Evolutionary conservation across 805 yeast species (phyloP).

Genomic region (Spathaspora arborariae): DNA sequence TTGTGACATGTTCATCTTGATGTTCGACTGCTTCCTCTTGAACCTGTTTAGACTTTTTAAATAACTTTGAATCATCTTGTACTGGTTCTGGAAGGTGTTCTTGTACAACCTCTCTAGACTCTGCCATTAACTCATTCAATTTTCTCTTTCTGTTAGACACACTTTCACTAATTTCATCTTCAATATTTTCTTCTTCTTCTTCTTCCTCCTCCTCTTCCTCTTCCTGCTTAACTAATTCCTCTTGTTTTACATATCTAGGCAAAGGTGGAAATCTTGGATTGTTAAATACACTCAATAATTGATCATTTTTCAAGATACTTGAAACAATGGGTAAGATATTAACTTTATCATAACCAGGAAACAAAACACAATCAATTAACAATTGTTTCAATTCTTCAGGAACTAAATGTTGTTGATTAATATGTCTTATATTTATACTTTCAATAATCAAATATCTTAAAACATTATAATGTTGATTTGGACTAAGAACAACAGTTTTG

Average conservation of each 20-base stretch:
- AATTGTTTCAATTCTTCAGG: slow-evolving; percentile 30
- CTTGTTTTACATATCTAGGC: slow-evolving; percentile 21
- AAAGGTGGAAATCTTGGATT: slow-evolving; percentile 74
- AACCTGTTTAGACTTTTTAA: slow-evolving; percentile 3
- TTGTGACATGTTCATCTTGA: slow-evolving; percentile 10
- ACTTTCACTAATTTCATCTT: slow-evolving; percentile 19
- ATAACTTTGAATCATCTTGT: slow-evolving; percentile 4
- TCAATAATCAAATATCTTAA: slow-evolving; percentile 33
- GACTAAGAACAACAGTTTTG: slow-evolving; percentile 43
- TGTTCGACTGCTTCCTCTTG: slow-evolving; percentile 4
- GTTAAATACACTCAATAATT: slow-evolving; percentile 53
- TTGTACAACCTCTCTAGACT: background rate
- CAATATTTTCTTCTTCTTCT: slow-evolving; percentile 30
- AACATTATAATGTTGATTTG: slow-evolving; percentile 62
- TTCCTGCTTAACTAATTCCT: slow-evolving; percentile 39
- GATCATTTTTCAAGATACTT: slow-evolving; percentile 47
- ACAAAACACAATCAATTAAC: slow-evolving; percentile 55
- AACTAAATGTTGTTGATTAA: slow-evolving; percentile 18
- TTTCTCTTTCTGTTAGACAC: slow-evolving; percentile 25
- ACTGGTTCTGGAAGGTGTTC: background rate
- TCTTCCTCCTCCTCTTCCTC: slow-evolving; percentile 33
- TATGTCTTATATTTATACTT: slow-evolving; percentile 26
- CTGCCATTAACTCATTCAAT: slow-evolving; percentile 5
- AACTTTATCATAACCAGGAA: slow-evolving; percentile 62
- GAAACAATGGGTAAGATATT: slow-evolving; percentile 72